Base-by-base conservation (phyloP, 1,139 yeast species). In the Pichia sp. region DNA sequence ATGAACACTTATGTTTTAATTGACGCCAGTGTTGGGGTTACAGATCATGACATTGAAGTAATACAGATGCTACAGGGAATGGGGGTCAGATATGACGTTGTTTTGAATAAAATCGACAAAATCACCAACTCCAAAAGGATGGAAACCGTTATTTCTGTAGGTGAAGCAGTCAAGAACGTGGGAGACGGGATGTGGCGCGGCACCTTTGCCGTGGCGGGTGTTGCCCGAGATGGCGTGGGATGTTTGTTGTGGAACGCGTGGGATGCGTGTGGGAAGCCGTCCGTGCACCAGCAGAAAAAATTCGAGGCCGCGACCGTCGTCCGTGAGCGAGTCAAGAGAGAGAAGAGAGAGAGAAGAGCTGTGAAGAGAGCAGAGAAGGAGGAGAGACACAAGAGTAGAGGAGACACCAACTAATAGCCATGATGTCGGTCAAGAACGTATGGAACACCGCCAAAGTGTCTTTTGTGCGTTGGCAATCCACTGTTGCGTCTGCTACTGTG, bases 31-130 rank as follows among this genome's bases (percentile, higher is more conserved):
- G 73, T 73, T 44, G 91, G 91, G 0, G 68, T 87, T 47, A 73
- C 74, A 29, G 75, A 73, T 0, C 76, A 78, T 54, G 96, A 90
- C 62, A 67, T 71, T 31, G 58, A 67, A 43, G 73, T 87, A 18
- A 66, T 87, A 3, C 74, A 75, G 6, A 71, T 76, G 51, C 67
- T 90, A 47, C 70, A 70, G 1, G 70, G 71, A 1, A 62, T 69
- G 48, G 95, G 93, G 0, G 72, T 83, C 2, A 80, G 87, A 0
- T 87, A 84, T 69, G 93, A 87, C 57, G 67, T 89, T 6, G 77
- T 89, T 0, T 79, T 87, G 64, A 89, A 96, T 28, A 89, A 89
- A 63, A 77, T 82, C 46, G 96, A 88, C 63, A 75, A 76, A 53
- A 62, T 83, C 3, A 31, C 53, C 19, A 34, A 42, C 9, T 36